Base-by-base conservation (phyloP, 345 rosid genomes). In the Kandelia obovata region DNA sequence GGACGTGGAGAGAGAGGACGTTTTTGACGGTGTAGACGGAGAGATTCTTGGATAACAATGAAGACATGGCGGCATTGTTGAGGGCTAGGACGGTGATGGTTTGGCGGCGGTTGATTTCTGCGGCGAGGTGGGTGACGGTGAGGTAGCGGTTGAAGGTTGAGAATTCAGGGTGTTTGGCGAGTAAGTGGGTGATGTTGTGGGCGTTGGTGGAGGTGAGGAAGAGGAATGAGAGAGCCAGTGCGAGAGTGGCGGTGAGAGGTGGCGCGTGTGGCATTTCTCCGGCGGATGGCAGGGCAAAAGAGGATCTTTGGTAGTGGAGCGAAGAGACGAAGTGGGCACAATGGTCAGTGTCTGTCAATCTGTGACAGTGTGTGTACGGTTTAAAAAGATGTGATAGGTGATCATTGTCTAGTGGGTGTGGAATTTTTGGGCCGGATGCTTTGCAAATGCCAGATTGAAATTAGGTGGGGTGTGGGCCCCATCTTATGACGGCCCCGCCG, bases 61-160 rank as follows among this genome's bases (percentile, higher is more conserved):
- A 67, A 5, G 72, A 43, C 80, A 72, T 77, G 58, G 76, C 80
- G n/a, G 76, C 62, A 59, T 77, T 77, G 80, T 77, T 76, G 7
- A 77, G 65, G 25, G 76, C 80, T 15, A 77, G 73, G 65, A 77
- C 70, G 43, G 76, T 77, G 49, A 77, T 77, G 57, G 80, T 72
- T 66, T 77, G 34, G 20, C 80, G 76, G 60, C 76, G 80, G 73
- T 77, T 77, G 62, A 77, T 77, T 58, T 77, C 76, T 2, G 80
- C 66, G 58, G 80, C 76, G 65, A 77, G 70, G 56, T 63, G 80
- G 43, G 80, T 77, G 51, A 62, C 66, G 27, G 80, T 71, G 62
- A 77, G 76, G 58, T 77, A 77, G 56, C 72, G 80, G 61, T 67
- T 77, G 75, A 77, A 77, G 65, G 76, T 71, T 62, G 80, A 77